Evolutionary conservation across 108 stramenopile species (phyloP).

Genomic region (Cylindrotheca closterium): DNA sequence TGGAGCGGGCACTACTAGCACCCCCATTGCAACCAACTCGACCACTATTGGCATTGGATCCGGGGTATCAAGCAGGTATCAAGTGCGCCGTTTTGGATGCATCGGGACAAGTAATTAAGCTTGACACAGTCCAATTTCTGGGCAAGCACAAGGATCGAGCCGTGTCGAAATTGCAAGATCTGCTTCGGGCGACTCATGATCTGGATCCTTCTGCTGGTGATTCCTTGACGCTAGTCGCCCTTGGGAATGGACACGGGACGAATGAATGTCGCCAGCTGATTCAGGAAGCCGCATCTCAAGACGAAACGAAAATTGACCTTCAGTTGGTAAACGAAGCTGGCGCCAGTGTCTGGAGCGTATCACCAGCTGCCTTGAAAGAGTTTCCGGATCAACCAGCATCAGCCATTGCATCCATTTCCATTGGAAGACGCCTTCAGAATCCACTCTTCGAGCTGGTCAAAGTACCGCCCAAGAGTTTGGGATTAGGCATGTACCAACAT

Average conservation of each 20-base stretch:
- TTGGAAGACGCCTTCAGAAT: constrained; percentile 61
- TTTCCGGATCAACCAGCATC: constrained; percentile 52
- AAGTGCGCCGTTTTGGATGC: constrained; percentile 48
- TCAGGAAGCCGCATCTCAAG: constrained; percentile 32
- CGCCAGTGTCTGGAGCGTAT: constrained; percentile 77
- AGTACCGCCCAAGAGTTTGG: constrained; percentile 57
- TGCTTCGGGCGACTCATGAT: constrained; percentile 17
- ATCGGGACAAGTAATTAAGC: constrained; percentile 26
- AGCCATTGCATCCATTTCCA: constrained; percentile 58
- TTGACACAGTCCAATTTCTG: constrained; percentile 50
- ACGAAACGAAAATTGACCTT: constrained; percentile 35
- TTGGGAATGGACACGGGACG: constrained; percentile 72
- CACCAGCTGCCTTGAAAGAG: constrained; percentile 48
- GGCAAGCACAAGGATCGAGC: constrained; percentile 15
- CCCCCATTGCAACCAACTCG: constrained; percentile 23
- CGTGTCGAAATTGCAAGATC: constrained; percentile 12
- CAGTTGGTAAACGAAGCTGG: constrained; percentile 69
- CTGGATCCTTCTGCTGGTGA: neutral
- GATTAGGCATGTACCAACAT: constrained; percentile 80
- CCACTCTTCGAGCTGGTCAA: constrained; percentile 66
- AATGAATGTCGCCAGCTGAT: constrained; percentile 46
- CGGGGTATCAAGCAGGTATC: constrained; percentile 63
- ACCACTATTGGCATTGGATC: constrained; percentile 58
- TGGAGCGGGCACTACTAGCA: constrained; percentile 42
- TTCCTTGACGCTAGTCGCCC: constrained; percentile 21